Evolutionary conservation across 306 rosid species (phyloP).

Genomic region (Vigna nakashimae): DNA sequence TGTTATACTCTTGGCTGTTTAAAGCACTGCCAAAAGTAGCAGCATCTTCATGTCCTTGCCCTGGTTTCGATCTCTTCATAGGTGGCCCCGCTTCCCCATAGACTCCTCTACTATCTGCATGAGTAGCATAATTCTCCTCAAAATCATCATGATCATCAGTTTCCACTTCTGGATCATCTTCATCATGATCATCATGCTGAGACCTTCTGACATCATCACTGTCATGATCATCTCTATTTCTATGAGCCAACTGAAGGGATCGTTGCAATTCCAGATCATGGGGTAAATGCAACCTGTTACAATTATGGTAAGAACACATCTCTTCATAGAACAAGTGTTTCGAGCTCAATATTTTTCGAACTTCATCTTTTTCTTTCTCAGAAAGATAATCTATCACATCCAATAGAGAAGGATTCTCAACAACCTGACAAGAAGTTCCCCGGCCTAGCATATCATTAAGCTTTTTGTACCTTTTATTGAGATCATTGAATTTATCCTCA

Average conservation of each 20-base stretch:
- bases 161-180: conserved; percentile 73
- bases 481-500: conserved; percentile 96
- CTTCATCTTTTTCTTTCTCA: conserved; percentile 87
- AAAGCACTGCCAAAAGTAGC: conserved; percentile 53
- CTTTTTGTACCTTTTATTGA: conserved; percentile 85
- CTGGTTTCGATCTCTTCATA: conserved; percentile 61
- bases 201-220: conserved; percentile 68
- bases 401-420: conserved; percentile 81
- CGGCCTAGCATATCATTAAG: conserved; percentile 92
- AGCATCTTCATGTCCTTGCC: conserved; percentile 60
- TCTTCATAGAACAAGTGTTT: conserved; percentile 90
- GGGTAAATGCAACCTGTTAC: conserved; percentile 88
- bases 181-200: conserved; percentile 74
- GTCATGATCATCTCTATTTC: conserved; percentile 73
- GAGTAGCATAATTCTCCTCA: conserved; percentile 70
- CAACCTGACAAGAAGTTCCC: conserved; percentile 92
- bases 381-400: conserved; percentile 71
- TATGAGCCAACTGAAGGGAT: conserved; percentile 79
- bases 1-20: conserved; percentile 60
- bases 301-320: conserved; percentile 94
- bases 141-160: conserved; percentile 71
- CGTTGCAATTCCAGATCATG: conserved; percentile 86
- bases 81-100: conserved; percentile 55
- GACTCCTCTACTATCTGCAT: conserved; percentile 57
- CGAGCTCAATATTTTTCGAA: conserved; percentile 81